Evolutionary conservation across 768 basidiomycete species (phyloP).

Genomic region (Suillus alpinus): DNA sequence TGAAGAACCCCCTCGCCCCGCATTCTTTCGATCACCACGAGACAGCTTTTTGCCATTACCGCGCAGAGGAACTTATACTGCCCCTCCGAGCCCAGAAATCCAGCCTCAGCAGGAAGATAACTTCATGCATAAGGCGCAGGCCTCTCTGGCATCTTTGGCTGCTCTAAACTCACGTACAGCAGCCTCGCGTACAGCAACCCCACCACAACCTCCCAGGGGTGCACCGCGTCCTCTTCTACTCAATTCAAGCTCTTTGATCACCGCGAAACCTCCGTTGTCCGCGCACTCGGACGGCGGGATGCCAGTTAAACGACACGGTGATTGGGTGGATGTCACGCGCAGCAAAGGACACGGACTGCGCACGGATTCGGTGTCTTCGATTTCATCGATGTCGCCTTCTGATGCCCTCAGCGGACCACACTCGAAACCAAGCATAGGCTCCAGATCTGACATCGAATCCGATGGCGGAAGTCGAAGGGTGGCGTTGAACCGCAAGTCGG

Average conservation of each 20-base stretch:
- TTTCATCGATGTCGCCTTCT: slow-evolving; percentile 61
- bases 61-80: slow-evolving; percentile 24
- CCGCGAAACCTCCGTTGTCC: slow-evolving; percentile 23
- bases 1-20: slow-evolving; percentile 57
- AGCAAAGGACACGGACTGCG: slow-evolving; percentile 38
- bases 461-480: slow-evolving; percentile 59
- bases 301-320: slow-evolving; percentile 30
- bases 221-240: slow-evolving; percentile 69
- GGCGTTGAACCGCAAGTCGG: slow-evolving; percentile 60
- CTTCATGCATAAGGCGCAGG: slow-evolving; percentile 36
- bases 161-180: slow-evolving; percentile 33
- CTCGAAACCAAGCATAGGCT: slow-evolving; percentile 26
- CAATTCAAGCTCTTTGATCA: slow-evolving; percentile 47
- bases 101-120: slow-evolving; percentile 22
- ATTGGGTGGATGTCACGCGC: slow-evolving; percentile 51
- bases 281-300: slow-evolving; percentile 36
- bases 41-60: slow-evolving; percentile 49
- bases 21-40: slow-evolving; percentile 54
- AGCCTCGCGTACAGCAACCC: slow-evolving; percentile 27
- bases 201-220: slow-evolving; percentile 40
- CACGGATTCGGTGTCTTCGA: slow-evolving; percentile 60
- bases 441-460: slow-evolving; percentile 53
- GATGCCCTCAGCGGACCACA: slow-evolving; percentile 40
- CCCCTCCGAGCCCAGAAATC: slow-evolving; percentile 32
- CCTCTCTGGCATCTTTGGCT: slow-evolving; percentile 42